phyloP scores from a whole-genome alignment of 2,329 filamentous ascomycete species.

The Passalora sequoiae region DNA sequence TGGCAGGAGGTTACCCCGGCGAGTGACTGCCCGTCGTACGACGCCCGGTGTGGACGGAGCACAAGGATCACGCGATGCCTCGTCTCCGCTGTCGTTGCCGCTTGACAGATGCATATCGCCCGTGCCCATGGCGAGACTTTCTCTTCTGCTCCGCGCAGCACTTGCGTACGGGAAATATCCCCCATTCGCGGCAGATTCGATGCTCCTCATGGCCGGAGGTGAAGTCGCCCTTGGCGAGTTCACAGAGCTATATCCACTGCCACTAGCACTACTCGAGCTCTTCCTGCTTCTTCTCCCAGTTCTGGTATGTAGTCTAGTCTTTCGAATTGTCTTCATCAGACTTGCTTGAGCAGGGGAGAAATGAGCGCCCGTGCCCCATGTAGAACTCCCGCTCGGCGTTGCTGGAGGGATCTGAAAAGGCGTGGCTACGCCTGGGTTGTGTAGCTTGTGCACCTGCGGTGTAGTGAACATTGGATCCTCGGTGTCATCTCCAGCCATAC shows the following conservation, averaged over 20 bases:
- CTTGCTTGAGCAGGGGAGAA: conserved; percentile 31
- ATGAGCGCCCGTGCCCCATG: conserved; percentile 25
- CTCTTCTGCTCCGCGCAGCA: conserved; percentile 56
- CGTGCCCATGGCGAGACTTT: conserved; percentile 86
- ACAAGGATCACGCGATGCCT: conserved; percentile 42
- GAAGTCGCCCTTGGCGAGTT: conserved; percentile 68
- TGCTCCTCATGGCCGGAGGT: conserved; percentile 59
- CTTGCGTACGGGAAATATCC: conserved; percentile 29
- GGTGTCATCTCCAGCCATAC: conserved; percentile 45
- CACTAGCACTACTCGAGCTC: conserved; percentile 58
- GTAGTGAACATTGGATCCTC: conserved; percentile 75
- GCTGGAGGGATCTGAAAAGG: conserved; percentile 41
- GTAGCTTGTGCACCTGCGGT: conserved; percentile 64
- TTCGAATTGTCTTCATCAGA: conserved; percentile 76
- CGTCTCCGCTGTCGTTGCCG: conserved; percentile 75
- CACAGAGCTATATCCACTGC: conserved; percentile 64
- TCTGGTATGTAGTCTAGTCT: conserved; percentile 50
- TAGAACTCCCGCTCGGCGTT: conserved; percentile 42
- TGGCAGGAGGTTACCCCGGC: conserved; percentile 83
- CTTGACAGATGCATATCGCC: conserved; percentile 78
- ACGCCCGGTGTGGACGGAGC: conserved; percentile 60
- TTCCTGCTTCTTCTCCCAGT: conserved; percentile 51
- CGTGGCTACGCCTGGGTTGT: conserved; percentile 43
- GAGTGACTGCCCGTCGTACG: conserved; percentile 74
- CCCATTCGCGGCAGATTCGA: conserved; percentile 47